These are phyloP conservation scores for Entomortierella beljakovae DNA, from an alignment of 192 early-diverging fungal genomes.

Conservation along the genomic window DNA sequence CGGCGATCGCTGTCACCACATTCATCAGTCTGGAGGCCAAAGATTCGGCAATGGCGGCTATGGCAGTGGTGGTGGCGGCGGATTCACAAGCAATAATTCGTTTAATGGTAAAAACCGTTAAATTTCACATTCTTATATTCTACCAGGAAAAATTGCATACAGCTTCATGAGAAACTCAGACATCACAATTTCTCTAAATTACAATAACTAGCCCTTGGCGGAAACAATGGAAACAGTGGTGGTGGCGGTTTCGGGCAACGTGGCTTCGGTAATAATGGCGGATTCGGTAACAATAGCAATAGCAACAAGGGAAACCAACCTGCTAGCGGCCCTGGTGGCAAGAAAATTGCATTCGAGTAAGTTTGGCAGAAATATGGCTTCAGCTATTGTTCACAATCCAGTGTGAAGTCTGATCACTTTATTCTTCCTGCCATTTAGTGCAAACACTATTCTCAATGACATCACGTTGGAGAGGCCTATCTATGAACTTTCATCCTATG, in stretches of 20 bases:
- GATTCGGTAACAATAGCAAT: slow-evolving; percentile 6
- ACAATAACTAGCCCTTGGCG: too few relatives aligned
- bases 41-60: slow-evolving; percentile 58
- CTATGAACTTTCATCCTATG: slow-evolving; percentile 69
- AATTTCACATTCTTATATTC: background rate
- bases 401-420: slow-evolving; percentile 1
- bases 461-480: slow-evolving; percentile 59
- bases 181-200: too few relatives aligned
- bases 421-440: slow-evolving; percentile 34
- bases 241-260: slow-evolving; percentile 25
- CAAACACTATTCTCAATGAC: slow-evolving; percentile 55
- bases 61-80: slow-evolving; percentile 36
- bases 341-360: slow-evolving; percentile 44
- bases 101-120: slow-evolving; percentile 20
- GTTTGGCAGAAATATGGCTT: background rate
- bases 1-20: slow-evolving; percentile 67
- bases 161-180: too few relatives aligned
- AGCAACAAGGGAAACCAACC: slow-evolving; percentile 2
- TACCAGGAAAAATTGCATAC: too few relatives aligned
- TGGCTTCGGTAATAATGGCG: slow-evolving; percentile 8
- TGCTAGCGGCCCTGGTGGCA: slow-evolving; percentile 2
- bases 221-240: slow-evolving; percentile 41
- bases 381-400: background rate
- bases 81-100: slow-evolving; percentile 58
- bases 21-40: slow-evolving; percentile 62